Evolutionary conservation across 73 alveolate species (phyloP), one percentile per base, ranked within the genome.

Genomic region (Stentor coeruleus): DNA sequence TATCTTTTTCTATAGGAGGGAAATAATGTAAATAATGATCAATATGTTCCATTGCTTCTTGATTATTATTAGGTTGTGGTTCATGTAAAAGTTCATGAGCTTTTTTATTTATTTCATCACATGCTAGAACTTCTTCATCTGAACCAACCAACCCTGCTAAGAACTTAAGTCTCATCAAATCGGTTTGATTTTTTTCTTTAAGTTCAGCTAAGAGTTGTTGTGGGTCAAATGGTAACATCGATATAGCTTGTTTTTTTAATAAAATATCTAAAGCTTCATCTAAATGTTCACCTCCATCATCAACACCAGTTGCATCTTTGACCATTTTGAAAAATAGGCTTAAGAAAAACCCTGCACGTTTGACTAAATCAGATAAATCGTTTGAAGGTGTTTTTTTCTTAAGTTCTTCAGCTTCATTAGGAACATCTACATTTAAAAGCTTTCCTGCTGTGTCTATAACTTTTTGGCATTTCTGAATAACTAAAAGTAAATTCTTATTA

Each of bases 151-250:
- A 40, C 14, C 79, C 79, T 28, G 79, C 79, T 0, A 66, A 31
- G 40, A 20, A 66, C 40, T 20, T 20, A 33, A 66, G 79, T 66
- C 79, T 20, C n/a, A 14, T 31, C 20, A 31, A 28, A 2, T 66
- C 79, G 79, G 20, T 33, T 14, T 66, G 26, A 1, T 66, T 66
- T 66, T 66, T 66, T 15, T 14, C 37, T 66, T 31, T 66, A 15
- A 66, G 39, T 37, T 20, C n/a, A 26, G n/a, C 40, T 1, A 66
- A 31, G 33, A 66, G 79, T 20, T 66, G 40, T 28, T 28, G 40
- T 0, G 79, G 79, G 79, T 66, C 79, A 33, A 66, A 66, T 26
- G 79, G 79, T 15, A 66, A 33, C 33, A 31, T 28, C n/a, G 79
- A 20, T 26, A 31, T 40, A 11, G 39, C 37, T 66, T 66, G 79